A percentile compares a stretch with the other conserved stretches of the same genome.
Evolutionary conservation across 345 rosid genomes (phyloP).

Genomic region (Populus alba): DNA sequence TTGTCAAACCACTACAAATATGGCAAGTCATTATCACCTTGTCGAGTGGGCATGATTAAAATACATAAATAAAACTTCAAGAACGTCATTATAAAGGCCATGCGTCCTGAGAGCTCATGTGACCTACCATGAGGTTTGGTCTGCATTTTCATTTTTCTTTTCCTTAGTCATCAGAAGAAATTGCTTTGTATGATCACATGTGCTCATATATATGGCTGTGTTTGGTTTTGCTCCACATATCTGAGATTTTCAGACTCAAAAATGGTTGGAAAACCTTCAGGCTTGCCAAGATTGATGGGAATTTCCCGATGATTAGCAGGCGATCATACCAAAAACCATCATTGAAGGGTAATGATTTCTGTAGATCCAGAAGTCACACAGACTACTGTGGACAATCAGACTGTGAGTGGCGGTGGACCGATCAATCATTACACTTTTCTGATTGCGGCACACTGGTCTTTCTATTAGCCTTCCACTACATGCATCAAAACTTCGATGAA

Average conservation of each 20-base stretch:
- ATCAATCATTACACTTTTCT: constrained; percentile 27
- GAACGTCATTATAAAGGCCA: constrained; percentile 12
- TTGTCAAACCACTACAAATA: constrained; percentile 18
- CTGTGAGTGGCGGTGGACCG: constrained; percentile 28
- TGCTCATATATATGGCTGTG: background rate
- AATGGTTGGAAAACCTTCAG: background rate
- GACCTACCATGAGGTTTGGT: constrained; percentile 35
- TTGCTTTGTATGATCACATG: background rate
- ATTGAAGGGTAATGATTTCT: constrained; percentile 22
- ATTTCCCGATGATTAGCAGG: constrained; percentile 25
- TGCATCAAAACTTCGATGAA: constrained; percentile 18
- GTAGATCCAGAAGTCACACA: constrained; percentile 14
- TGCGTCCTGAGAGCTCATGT: constrained; percentile 20
- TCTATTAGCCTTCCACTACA: background rate
- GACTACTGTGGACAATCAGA: constrained; percentile 17
- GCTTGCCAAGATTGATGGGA: constrained; percentile 33
- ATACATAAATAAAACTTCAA: background rate
- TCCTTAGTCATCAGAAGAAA: background rate
- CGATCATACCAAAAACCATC: constrained; percentile 17
- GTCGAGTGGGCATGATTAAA: constrained; percentile 9
- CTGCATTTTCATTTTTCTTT: background rate
- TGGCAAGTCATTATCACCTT: constrained; percentile 8
- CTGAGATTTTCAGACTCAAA: background rate
- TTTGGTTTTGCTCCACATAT: too few relatives aligned
- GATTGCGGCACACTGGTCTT: constrained; percentile 13